phyloP scores from a whole-genome alignment of 2,329 filamentous ascomycete genomes.

The Aspergillus sp. region DNA sequence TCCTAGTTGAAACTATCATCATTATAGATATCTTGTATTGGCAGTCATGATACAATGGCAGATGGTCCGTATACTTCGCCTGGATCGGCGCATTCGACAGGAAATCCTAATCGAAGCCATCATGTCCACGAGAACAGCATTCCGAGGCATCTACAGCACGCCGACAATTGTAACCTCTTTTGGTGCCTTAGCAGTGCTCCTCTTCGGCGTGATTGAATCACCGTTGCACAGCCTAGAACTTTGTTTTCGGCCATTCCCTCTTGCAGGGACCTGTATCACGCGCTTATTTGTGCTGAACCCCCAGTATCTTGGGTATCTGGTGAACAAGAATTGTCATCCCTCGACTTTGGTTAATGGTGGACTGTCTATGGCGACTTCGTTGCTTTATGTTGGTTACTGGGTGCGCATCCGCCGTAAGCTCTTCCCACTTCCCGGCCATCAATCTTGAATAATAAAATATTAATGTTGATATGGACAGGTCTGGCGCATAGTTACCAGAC shows the following conservation, averaged over 20 bases:
- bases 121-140: not conserved
- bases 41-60: no score
- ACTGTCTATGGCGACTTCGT: constrained; percentile 28
- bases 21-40: no score
- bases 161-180: not conserved
- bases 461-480: constrained; percentile 6
- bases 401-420: constrained; percentile 17
- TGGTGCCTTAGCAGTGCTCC: constrained; percentile 34
- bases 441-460: no score
- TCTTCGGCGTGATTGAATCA: constrained; percentile 33
- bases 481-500: constrained; percentile 19
- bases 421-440: no score
- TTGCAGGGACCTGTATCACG: constrained; percentile 31
- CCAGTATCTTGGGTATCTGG: constrained; percentile 25
- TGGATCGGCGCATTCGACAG: not conserved
- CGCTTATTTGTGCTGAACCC: constrained; percentile 33
- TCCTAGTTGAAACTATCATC: not conserved
- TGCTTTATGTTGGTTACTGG: constrained; percentile 35
- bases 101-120: not conserved
- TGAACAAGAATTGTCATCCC: not conserved
- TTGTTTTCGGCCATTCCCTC: constrained; percentile 35
- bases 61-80: not conserved
- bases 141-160: not conserved
- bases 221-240: constrained; percentile 34
- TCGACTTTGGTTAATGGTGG: constrained; percentile 30